phyloP scores from a whole-genome alignment of 352 stramenopile genomes.

The Phytophthora constricta region DNA sequence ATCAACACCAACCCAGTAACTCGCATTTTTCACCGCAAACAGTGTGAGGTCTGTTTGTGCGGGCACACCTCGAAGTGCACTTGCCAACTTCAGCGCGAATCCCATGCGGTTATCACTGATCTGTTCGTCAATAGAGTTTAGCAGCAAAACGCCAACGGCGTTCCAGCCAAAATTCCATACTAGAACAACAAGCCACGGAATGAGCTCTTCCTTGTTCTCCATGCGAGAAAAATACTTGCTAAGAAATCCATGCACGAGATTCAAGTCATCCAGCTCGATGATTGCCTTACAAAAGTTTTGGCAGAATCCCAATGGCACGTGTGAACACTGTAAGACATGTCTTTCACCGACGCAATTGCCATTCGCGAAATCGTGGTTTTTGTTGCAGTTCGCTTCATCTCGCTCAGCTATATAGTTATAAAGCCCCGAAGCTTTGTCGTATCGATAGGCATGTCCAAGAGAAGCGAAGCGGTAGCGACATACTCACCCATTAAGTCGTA shows the following conservation, averaged over 20 bases:
- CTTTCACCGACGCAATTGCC: background rate
- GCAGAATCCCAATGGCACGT: constrained; percentile 5
- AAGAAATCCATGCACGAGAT: constrained; percentile 4
- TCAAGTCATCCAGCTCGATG: background rate
- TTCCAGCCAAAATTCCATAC: background rate
- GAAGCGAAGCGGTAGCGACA: background rate
- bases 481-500: background rate
- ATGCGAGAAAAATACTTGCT: constrained; percentile 9
- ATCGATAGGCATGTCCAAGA: background rate
- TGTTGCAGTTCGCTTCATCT: no score
- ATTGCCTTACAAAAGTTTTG: constrained; percentile 13
- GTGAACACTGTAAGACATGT: background rate
- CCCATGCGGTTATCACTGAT: background rate
- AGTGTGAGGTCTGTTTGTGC: background rate
- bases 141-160: background rate
- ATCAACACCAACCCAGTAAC: background rate
- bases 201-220: background rate
- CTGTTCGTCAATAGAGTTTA: background rate
- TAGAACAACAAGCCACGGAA: background rate
- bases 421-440: background rate
- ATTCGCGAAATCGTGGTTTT: background rate
- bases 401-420: no score
- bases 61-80: background rate
- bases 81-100: background rate
- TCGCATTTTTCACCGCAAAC: background rate